These are phyloP conservation scores for Byssochlamys sp. DNA, from an alignment of 2,329 filamentous ascomycete genomes.

Conservation along the genomic window DNA sequence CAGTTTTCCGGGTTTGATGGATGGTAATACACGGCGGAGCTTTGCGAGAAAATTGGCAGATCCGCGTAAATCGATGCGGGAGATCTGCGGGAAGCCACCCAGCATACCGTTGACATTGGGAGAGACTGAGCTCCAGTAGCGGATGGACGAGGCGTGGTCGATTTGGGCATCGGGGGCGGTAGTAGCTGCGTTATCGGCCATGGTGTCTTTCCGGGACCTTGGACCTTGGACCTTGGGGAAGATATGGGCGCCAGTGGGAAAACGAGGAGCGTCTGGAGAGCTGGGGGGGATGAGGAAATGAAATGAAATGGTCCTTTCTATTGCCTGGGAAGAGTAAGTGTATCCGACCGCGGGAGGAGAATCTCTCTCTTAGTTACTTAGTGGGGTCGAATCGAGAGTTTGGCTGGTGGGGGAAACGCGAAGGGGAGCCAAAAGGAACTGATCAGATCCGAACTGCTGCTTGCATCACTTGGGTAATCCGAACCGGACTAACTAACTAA, in stretches of 20 bases:
- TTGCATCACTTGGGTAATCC: neutral
- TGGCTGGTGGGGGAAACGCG: neutral
- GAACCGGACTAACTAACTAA: neutral
- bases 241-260: neutral
- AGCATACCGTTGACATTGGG: slow-evolving; percentile 56
- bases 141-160: slow-evolving; percentile 15
- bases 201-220: neutral
- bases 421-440: neutral
- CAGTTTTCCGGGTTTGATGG: slow-evolving; percentile 10
- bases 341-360: slow-evolving; percentile 17
- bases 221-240: neutral
- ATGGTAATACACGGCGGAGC: slow-evolving; percentile 37
- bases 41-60: slow-evolving; percentile 62
- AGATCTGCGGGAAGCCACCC: slow-evolving; percentile 61
- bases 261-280: neutral
- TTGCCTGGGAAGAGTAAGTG: slow-evolving; percentile 24
- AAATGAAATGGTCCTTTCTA: neutral
- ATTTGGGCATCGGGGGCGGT: slow-evolving; percentile 20
- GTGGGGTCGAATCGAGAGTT: neutral
- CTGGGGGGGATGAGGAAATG: neutral
- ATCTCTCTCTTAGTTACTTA: slow-evolving; percentile 8
- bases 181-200: neutral
- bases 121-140: slow-evolving; percentile 30
- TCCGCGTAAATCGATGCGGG: slow-evolving; percentile 60
- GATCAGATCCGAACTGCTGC: neutral